Percentiles rank a stretch among this genome's conserved stretches.
Evolutionary conservation across 192 early-diverging fungal species (phyloP).

Genomic region (Linnemannia elongata): DNA sequence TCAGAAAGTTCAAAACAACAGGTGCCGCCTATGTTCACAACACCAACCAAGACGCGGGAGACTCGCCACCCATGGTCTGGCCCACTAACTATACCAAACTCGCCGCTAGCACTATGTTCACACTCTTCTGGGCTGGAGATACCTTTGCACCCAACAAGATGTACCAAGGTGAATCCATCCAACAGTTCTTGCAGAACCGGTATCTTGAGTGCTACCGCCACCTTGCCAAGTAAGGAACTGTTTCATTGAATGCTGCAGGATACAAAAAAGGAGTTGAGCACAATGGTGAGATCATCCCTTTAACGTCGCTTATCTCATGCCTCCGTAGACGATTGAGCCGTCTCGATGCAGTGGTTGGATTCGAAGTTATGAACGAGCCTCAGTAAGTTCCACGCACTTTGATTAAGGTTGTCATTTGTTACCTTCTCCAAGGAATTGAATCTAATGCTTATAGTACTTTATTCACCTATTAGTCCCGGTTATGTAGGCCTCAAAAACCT

Average conservation of each 20-base stretch:
- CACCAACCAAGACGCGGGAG: constrained; percentile 59
- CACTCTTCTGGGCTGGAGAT: constrained; percentile 83
- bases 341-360: constrained; percentile 78
- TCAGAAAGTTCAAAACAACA: constrained; percentile 78
- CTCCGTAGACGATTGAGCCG: constrained; percentile 68
- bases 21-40: constrained; percentile 88
- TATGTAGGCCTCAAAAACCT: constrained; percentile 78
- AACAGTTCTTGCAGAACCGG: constrained; percentile 76
- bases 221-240: constrained; percentile 67
- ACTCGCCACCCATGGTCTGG: constrained; percentile 77
- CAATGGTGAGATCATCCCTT: not conserved
- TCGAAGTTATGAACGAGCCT: constrained; percentile 87
- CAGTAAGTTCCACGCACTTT: constrained; percentile 47
- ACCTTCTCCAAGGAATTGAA: constrained; percentile 21
- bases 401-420: not conserved
- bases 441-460: not conserved
- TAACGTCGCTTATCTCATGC: not conserved
- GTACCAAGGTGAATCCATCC: constrained; percentile 73
- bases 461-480: constrained; percentile 63
- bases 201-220: constrained; percentile 77
- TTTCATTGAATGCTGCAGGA: not conserved
- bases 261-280: not conserved
- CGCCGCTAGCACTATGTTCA: constrained; percentile 87
- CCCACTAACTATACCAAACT: constrained; percentile 92
- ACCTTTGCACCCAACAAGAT: constrained; percentile 76